These are phyloP conservation scores for Candida tallmaniae DNA, from an alignment of 805 yeast species.

Conservation along the genomic window DNA sequence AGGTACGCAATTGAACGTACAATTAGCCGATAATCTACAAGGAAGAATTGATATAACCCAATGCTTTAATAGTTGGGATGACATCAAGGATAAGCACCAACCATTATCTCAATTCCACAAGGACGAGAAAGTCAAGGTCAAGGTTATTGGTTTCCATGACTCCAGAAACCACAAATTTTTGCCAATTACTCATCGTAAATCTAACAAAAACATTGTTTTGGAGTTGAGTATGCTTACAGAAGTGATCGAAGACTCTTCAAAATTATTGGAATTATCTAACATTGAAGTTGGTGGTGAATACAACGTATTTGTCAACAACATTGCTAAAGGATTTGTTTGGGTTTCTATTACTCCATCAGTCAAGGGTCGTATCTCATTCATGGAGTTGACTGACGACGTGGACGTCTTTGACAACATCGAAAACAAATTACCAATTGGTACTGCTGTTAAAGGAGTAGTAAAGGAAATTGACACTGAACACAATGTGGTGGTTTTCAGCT, in stretches of 20 bases:
- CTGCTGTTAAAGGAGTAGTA: conserved; percentile 59
- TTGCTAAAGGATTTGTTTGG: conserved; percentile 58
- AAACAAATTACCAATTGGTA: conserved; percentile 64
- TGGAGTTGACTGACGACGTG: conserved; percentile 60
- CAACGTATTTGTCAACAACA: conserved; percentile 62
- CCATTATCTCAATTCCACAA: conserved; percentile 58
- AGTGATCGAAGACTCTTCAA: conserved; percentile 17
- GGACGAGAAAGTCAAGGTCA: conserved; percentile 57
- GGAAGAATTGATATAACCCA: conserved; percentile 80
- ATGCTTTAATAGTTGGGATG: conserved; percentile 49
- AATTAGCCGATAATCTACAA: conserved; percentile 68
- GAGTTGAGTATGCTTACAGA: conserved; percentile 59
- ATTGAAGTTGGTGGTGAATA: conserved; percentile 47
- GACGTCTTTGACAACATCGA: conserved; percentile 45
- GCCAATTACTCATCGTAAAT: conserved; percentile 55
- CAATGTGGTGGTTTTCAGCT: conserved; percentile 45
- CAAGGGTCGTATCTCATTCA: conserved; percentile 60
- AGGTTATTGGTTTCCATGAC: conserved; percentile 75
- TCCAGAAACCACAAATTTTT: conserved; percentile 61
- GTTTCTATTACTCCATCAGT: conserved; percentile 65
- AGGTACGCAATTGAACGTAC: conserved; percentile 69
- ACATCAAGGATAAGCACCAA: conserved; percentile 51
- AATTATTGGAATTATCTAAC: conserved; percentile 34
- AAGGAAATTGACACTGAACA: conserved; percentile 50
- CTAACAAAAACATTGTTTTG: conserved; percentile 50